A percentile compares a stretch with the other conserved stretches of the same genome.
Evolutionary conservation across 140 eudicot species (phyloP).

Genomic region (Oenanthe javanica): DNA sequence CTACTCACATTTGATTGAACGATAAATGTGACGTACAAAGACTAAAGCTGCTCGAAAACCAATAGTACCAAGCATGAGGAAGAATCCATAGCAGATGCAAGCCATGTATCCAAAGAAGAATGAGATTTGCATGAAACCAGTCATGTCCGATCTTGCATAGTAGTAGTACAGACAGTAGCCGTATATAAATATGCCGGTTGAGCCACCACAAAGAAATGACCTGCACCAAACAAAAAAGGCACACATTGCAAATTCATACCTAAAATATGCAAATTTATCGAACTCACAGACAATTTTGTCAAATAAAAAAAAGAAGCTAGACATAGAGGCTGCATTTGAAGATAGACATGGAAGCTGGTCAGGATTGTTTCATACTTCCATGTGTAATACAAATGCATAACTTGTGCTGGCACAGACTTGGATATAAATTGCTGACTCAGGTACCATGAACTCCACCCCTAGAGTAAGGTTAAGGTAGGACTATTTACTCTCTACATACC

Average conservation of each 20-base stretch:
- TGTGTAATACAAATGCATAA: background rate
- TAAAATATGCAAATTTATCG: background rate
- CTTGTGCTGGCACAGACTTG: no score
- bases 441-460: no score
- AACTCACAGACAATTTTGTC: background rate
- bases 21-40: conserved; percentile 18
- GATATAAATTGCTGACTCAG: no score
- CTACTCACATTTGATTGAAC: conserved; percentile 21
- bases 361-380: background rate
- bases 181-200: conserved; percentile 15
- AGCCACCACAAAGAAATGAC: conserved; percentile 19
- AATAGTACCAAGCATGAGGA: conserved; percentile 15
- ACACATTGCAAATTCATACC: background rate
- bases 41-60: conserved; percentile 16
- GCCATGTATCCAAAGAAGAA: conserved; percentile 23
- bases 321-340: background rate
- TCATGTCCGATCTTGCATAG: conserved; percentile 17
- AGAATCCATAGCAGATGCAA: conserved; percentile 22
- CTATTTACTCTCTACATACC: no score
- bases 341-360: background rate
- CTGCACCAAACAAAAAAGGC: background rate
- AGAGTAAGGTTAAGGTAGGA: no score
- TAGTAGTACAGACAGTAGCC: conserved; percentile 16
- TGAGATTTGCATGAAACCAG: conserved; percentile 18
- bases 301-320: background rate